Conservation (phyloP, 1,284 basidiomycete species). For the Rhizoctonia solani region DNA sequence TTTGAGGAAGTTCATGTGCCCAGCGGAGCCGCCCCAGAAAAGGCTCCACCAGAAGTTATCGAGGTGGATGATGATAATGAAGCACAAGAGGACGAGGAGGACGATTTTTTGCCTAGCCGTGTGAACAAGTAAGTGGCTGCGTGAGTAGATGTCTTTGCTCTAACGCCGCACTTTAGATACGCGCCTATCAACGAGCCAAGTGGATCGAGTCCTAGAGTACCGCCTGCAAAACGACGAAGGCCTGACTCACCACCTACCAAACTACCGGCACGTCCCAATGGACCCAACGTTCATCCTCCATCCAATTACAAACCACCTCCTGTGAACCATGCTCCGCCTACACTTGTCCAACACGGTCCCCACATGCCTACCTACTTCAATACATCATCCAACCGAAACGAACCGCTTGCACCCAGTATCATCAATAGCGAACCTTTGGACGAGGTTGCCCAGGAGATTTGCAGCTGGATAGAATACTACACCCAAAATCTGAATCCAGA, state of each 20-base stretch:
- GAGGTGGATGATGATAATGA: slow-evolving; percentile 17
- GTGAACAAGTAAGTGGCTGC: slow-evolving; percentile 22
- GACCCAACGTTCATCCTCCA: slow-evolving; percentile 18
- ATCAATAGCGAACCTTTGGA: slow-evolving; percentile 92
- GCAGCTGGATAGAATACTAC: slow-evolving; percentile 73
- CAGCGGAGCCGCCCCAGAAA: slow-evolving; percentile 18
- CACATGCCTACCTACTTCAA: slow-evolving; percentile 21
- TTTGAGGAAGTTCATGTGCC: slow-evolving; percentile 37
- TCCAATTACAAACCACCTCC: background rate
- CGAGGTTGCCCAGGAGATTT: slow-evolving; percentile 90
- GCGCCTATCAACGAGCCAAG: background rate
- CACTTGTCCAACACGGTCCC: slow-evolving; percentile 1
- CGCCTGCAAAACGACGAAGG: slow-evolving; percentile 25
- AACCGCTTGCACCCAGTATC: slow-evolving; percentile 80
- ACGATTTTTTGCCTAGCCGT: slow-evolving; percentile 37
- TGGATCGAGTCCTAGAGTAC: background rate
- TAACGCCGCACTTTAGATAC: slow-evolving; percentile 15
- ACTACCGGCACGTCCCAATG: background rate
- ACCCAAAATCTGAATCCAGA: slow-evolving; percentile 44
- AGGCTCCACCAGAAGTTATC: slow-evolving; percentile 10
- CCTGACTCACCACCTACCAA: slow-evolving; percentile 22
- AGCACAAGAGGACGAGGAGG: slow-evolving; percentile 34
- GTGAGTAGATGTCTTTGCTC: background rate
- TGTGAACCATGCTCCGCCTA: background rate
- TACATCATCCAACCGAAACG: slow-evolving; percentile 4